Percentiles rank a stretch among this genome's conserved stretches.
Conservation (phyloP, 371 early-diverging fungal genomes). For the Apophysomyces trapeziformis region DNA sequence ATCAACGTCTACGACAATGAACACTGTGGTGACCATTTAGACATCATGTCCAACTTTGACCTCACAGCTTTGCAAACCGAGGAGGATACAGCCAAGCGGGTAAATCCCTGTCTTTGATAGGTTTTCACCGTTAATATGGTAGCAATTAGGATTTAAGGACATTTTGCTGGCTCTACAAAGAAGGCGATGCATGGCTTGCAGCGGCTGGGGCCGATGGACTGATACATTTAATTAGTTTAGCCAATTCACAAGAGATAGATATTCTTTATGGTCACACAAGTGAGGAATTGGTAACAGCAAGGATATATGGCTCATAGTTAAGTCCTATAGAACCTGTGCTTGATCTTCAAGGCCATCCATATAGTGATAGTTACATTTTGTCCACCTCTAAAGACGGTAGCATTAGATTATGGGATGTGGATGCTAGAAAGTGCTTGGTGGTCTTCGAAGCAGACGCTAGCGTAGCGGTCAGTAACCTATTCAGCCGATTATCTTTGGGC, state of each 20-base stretch:
- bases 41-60: conserved; percentile 88
- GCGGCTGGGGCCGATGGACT: conserved; percentile 64
- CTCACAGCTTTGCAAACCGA: conserved; percentile 47
- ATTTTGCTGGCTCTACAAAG: conserved; percentile 74
- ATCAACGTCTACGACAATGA: conserved; percentile 90
- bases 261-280: conserved; percentile 68
- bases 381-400: conserved; percentile 87
- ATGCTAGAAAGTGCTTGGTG: conserved; percentile 65
- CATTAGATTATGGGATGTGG: conserved; percentile 86
- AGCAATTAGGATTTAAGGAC: conserved; percentile 53
- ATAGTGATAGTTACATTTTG: conserved; percentile 65
- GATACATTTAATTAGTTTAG: conserved; percentile 76
- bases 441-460: conserved; percentile 67
- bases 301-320: background rate
- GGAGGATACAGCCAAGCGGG: conserved; percentile 17
- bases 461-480: conserved; percentile 55
- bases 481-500: background rate
- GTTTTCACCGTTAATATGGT: conserved; percentile 7
- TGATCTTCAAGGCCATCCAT: conserved; percentile 76
- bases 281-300: conserved; percentile 32
- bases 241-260: conserved; percentile 69
- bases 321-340: conserved; percentile 54
- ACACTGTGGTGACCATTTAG: conserved; percentile 90
- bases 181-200: conserved; percentile 72
- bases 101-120: background rate